These are phyloP conservation scores for Stemphylium vesicarium DNA, from an alignment of 2,329 filamentous ascomycete genomes.

Conservation along the genomic window DNA sequence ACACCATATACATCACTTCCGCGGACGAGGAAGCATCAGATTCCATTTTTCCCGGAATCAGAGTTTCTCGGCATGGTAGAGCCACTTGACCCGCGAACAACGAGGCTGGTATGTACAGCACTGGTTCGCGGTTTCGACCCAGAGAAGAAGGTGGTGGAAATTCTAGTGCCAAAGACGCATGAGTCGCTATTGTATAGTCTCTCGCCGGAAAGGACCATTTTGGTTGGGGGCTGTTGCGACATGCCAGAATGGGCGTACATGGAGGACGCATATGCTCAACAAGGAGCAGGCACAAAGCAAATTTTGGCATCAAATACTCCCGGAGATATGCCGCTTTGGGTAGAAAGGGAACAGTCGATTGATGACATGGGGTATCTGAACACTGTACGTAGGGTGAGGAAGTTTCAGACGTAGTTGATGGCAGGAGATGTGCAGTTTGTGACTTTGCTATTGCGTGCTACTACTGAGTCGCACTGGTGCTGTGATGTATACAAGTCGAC, in stretches of 20 bases:
- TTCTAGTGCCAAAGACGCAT: slow-evolving; percentile 66
- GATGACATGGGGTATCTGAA: slow-evolving; percentile 42
- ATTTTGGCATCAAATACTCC: background rate
- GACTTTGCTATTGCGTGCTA: slow-evolving; percentile 11
- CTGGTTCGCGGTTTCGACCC: slow-evolving; percentile 74
- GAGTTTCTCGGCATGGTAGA: slow-evolving; percentile 52
- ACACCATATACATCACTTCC: slow-evolving; percentile 39
- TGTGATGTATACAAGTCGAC: slow-evolving; percentile 22
- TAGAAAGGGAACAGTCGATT: slow-evolving; percentile 23
- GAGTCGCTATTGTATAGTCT: slow-evolving; percentile 29
- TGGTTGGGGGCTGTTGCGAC: slow-evolving; percentile 43
- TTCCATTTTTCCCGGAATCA: slow-evolving; percentile 66
- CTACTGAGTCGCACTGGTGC: slow-evolving; percentile 4
- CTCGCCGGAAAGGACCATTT: slow-evolving; percentile 36
- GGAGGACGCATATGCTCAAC: slow-evolving; percentile 34
- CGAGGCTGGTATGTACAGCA: slow-evolving; percentile 67
- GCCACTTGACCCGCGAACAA: slow-evolving; percentile 65
- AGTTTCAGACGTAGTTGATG: slow-evolving; percentile 28
- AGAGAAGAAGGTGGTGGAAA: slow-evolving; percentile 61
- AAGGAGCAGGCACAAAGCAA: background rate
- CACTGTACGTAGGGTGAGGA: slow-evolving; percentile 37
- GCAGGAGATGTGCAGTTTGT: no score
- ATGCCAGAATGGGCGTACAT: slow-evolving; percentile 44
- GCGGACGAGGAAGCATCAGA: slow-evolving; percentile 56
- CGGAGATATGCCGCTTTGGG: slow-evolving; percentile 22